These are phyloP conservation scores for Talaromyces pinophilus DNA, from an alignment of 2,329 filamentous ascomycete genomes.

Conservation along the genomic window DNA sequence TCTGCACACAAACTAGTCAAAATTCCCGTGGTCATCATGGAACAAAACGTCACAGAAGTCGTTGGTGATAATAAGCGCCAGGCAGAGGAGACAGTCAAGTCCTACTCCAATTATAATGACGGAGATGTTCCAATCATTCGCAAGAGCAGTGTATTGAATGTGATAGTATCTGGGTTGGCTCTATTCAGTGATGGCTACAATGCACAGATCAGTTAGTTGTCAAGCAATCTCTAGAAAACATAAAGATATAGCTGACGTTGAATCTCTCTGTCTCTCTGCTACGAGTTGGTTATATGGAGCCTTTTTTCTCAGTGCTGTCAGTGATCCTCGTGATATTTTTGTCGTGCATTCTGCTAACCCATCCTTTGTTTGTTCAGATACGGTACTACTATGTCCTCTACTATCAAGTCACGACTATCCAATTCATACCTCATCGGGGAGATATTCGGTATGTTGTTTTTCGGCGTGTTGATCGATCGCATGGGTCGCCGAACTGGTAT, in stretches of 20 bases:
- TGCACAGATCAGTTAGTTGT: conserved; percentile 36
- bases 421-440: conserved; percentile 60
- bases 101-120: not conserved
- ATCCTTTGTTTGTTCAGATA: conserved; percentile 1
- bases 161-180: conserved; percentile 40
- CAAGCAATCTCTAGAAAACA: not conserved
- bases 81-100: conserved; percentile 1
- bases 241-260: not conserved
- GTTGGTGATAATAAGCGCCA: not conserved
- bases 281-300: conserved; percentile 19
- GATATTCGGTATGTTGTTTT: conserved; percentile 58
- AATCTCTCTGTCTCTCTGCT: not conserved
- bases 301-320: conserved; percentile 15
- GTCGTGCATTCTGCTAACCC: not conserved
- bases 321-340: not conserved
- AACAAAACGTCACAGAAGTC: not conserved
- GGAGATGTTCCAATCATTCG: not conserved
- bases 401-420: conserved; percentile 48
- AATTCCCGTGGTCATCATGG: not conserved
- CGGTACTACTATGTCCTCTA: conserved; percentile 14
- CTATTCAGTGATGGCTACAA: conserved; percentile 45
- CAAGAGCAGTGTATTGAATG: conserved; percentile 35
- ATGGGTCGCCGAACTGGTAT: conserved; percentile 54
- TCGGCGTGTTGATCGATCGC: conserved; percentile 54
- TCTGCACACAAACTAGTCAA: not conserved